Percentiles rank a stretch among this genome's conserved stretches.
Evolutionary conservation across 1,284 basidiomycete species (phyloP).

Genomic region (Cryptococcus jaspeensis): DNA sequence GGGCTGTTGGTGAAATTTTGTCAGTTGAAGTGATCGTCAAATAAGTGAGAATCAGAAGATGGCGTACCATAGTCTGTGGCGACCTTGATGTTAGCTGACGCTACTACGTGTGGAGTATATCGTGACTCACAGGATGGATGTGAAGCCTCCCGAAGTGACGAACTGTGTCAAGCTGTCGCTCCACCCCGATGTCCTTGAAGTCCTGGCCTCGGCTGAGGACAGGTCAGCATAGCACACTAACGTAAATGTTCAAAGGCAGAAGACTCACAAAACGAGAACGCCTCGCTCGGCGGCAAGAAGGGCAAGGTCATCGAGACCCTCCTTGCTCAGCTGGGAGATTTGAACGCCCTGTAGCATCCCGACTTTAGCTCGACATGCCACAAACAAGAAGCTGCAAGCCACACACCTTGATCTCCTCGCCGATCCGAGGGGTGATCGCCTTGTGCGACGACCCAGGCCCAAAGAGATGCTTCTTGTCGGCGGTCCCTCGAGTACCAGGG

Average conservation of each 20-base stretch:
- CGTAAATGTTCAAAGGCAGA: too few species aligned
- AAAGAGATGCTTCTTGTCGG: constrained; percentile 58
- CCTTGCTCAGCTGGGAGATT: constrained; percentile 58
- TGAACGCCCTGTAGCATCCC: constrained; percentile 54
- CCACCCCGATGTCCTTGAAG: constrained; percentile 58
- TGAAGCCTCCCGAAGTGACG: constrained; percentile 20
- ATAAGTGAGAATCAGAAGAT: too few species aligned
- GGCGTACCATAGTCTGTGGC: constrained; percentile 14
- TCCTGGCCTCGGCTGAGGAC: too few species aligned
- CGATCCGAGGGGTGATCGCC: constrained; percentile 60
- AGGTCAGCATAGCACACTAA: background rate
- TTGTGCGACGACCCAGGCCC: constrained; percentile 49
- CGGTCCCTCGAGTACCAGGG: constrained; percentile 57
- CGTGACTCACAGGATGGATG: constrained; percentile 16
- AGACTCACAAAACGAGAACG: constrained; percentile 54
- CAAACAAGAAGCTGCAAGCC: too few species aligned
- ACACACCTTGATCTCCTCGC: constrained; percentile 56
- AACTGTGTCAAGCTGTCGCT: constrained; percentile 57
- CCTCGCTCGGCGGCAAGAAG: constrained; percentile 62
- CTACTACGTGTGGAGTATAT: too few species aligned
- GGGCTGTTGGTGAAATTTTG: constrained; percentile 55
- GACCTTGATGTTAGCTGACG: background rate
- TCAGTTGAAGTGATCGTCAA: background rate
- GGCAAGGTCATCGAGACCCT: constrained; percentile 64
- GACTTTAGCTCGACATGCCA: too few species aligned